A percentile compares a stretch with the other conserved stretches of the same genome.
phyloP scores from a whole-genome alignment of 148 eudicot species.

The Vaccinium darrowii region DNA sequence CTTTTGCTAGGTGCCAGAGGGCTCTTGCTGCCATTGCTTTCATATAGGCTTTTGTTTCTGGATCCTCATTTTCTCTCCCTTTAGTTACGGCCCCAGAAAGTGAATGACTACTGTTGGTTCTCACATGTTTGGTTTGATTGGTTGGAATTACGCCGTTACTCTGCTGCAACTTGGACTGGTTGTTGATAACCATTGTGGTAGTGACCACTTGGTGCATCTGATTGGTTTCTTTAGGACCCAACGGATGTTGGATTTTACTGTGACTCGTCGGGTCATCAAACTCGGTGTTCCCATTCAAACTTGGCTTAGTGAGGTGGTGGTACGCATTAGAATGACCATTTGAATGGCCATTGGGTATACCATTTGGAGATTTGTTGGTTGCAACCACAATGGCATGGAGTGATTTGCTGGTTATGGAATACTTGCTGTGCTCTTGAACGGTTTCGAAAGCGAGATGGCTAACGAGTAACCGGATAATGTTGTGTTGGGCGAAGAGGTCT shows the following conservation, averaged over 20 bases:
- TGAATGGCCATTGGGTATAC: conserved; percentile 11
- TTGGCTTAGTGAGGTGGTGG: background rate
- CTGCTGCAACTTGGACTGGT: conserved; percentile 16
- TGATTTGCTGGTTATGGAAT: conserved; percentile 39
- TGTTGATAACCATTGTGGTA: conserved; percentile 37
- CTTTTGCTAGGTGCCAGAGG: conserved; percentile 67
- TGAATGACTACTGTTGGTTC: conserved; percentile 26
- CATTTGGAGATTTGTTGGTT: conserved; percentile 16
- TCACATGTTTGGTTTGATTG: conserved; percentile 10
- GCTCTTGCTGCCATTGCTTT: conserved; percentile 94
- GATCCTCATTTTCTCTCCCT: conserved; percentile 70
- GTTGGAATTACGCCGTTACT: background rate
- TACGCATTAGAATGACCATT: conserved; percentile 17
- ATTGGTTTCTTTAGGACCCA: conserved; percentile 35
- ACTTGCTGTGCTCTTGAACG: conserved; percentile 79
- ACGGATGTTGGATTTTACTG: conserved; percentile 44
- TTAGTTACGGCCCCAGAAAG: conserved; percentile 33
- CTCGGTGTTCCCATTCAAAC: conserved; percentile 25
- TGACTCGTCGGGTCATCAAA: conserved; percentile 32
- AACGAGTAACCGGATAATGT: conserved; percentile 63
- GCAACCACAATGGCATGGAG: conserved; percentile 62
- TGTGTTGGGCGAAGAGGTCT: conserved; percentile 76
- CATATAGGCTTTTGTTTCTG: conserved; percentile 62
- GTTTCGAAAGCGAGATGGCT: conserved; percentile 91
- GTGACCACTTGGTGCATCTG: conserved; percentile 55